These are phyloP conservation scores for Eimeria acervulina DNA, from an alignment of 169 alveolate genomes.

Conservation along the genomic window DNA sequence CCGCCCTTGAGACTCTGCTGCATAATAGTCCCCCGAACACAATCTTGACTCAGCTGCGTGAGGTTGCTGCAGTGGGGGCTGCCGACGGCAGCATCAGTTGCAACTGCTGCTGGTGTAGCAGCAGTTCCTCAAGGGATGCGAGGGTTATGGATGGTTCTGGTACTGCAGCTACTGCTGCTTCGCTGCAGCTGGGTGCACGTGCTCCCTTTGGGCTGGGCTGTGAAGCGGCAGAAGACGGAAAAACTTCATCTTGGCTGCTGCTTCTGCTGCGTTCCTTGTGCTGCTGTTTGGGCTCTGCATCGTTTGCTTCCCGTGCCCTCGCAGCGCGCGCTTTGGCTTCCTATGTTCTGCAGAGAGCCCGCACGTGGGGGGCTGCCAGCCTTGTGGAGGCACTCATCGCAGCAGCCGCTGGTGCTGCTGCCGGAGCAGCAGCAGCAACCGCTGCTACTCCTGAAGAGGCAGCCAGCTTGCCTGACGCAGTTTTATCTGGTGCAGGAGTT, in stretches of 20 bases:
- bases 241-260: conserved; percentile 14
- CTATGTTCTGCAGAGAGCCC: conserved; percentile 17
- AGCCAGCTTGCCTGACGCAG: not conserved
- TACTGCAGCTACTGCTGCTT: not conserved
- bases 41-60: conserved; percentile 7
- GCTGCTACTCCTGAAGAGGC: not conserved
- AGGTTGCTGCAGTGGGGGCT: conserved; percentile 40
- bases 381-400: not conserved
- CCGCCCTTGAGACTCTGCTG: conserved; percentile 14
- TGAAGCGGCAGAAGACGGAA: not conserved
- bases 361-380: conserved; percentile 1
- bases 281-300: conserved; percentile 34
- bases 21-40: not conserved
- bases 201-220: not conserved
- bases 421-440: not conserved
- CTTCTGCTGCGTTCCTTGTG: conserved; percentile 12
- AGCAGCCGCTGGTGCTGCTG: conserved; percentile 10
- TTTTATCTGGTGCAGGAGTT: not conserved
- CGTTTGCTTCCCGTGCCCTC: conserved; percentile 45
- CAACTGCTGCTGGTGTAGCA: not conserved
- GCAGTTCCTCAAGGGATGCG: not conserved
- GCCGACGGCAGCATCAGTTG: not conserved
- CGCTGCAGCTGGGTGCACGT: not conserved
- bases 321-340: conserved; percentile 62
- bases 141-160: not conserved